Evolutionary conservation across 2,329 filamentous ascomycete genomes (phyloP).

Genomic region (Talaromyces atroroseus): DNA sequence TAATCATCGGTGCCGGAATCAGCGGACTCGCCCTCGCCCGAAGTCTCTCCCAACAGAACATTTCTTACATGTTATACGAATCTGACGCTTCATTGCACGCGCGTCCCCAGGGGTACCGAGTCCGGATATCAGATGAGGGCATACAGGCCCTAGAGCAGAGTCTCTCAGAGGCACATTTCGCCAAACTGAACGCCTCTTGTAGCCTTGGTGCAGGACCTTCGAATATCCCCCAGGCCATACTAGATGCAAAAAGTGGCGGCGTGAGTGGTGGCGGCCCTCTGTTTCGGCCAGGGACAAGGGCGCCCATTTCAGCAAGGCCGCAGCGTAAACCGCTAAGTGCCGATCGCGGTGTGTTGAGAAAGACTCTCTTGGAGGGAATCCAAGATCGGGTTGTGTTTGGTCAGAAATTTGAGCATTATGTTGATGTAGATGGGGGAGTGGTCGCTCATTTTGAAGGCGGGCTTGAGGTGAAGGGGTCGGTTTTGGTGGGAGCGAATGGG

Average conservation of each 20-base stretch:
- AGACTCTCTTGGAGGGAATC: background rate
- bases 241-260: background rate
- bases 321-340: background rate
- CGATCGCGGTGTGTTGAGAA: background rate
- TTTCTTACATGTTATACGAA: background rate
- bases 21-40: background rate
- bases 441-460: background rate
- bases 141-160: conserved; percentile 1
- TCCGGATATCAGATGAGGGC: conserved; percentile 2
- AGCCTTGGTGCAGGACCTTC: background rate
- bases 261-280: background rate
- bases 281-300: background rate
- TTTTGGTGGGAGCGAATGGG: background rate
- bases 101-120: background rate
- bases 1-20: background rate
- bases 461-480: background rate
- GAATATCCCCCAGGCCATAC: background rate
- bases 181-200: background rate
- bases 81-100: background rate
- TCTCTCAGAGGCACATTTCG: background rate
- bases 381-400: background rate
- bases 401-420: background rate
- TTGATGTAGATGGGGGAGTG: background rate
- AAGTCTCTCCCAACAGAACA: background rate
- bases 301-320: background rate